Conservation (phyloP, 2,329 filamentous ascomycete genomes). For the Fusarium oligoseptatum region DNA sequence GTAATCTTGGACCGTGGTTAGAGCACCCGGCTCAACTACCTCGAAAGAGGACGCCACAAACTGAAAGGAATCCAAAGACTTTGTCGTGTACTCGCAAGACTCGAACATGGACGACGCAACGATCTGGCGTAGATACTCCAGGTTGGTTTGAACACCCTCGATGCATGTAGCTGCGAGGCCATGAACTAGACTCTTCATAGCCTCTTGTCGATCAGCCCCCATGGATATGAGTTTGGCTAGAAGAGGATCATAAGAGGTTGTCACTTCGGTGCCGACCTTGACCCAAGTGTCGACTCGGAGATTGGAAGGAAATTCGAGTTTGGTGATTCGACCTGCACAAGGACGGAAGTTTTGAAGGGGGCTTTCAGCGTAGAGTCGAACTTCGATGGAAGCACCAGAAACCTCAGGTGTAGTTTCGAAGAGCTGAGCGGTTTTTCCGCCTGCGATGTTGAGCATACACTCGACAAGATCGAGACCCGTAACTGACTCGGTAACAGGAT, state of each 20-base stretch:
- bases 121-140: slow-evolving; percentile 51
- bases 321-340: slow-evolving; percentile 69
- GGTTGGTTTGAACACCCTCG: slow-evolving; percentile 52
- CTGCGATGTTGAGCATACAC: slow-evolving; percentile 55
- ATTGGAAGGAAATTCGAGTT: slow-evolving; percentile 66
- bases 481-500: slow-evolving; percentile 76
- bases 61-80: slow-evolving; percentile 50
- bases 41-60: slow-evolving; percentile 50
- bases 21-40: slow-evolving; percentile 51
- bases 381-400: slow-evolving; percentile 54
- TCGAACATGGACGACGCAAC: slow-evolving; percentile 46
- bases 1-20: slow-evolving; percentile 57
- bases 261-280: slow-evolving; percentile 76
- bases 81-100: slow-evolving; percentile 50
- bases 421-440: slow-evolving; percentile 14
- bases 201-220: slow-evolving; percentile 69
- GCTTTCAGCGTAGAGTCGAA: slow-evolving; percentile 61
- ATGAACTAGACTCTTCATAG: slow-evolving; percentile 71
- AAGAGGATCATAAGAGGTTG: slow-evolving; percentile 82
- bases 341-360: slow-evolving; percentile 71
- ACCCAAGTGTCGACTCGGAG: slow-evolving; percentile 76
- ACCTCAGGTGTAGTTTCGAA: slow-evolving; percentile 26
- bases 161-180: slow-evolving; percentile 66
- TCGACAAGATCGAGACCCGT: slow-evolving; percentile 80
- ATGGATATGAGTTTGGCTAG: slow-evolving; percentile 81